Base-by-base conservation (phyloP, 306 rosid genomes). In the Medicago arabica region DNA sequence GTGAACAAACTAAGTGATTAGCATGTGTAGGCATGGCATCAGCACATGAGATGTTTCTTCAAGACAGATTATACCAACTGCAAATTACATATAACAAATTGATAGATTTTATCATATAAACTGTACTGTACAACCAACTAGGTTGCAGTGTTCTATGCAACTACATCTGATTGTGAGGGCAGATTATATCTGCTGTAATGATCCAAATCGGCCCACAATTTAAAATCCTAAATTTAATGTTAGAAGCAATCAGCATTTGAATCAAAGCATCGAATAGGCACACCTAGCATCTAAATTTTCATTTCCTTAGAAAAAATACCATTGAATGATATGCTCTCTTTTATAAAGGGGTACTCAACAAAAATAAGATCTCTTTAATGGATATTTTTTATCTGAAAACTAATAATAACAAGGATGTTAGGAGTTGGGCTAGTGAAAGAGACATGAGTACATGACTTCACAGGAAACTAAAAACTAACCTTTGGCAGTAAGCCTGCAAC, bases 401-500 rank as follows among this genome's bases (percentile, higher is more conserved):
- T 70, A 61, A 4, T 38, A 36, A 74, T 62, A 70, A 46, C 19
- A 59, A 21, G 50, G 51, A 74, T 17, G 49, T 53, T 54, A 28
- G 64, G 39, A 71, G 38, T 71, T 71, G 4, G 59, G 78, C 9
- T 18, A 49, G 36, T 59, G 49, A 64, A 57, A 78, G 16, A 71
- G 43, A 63, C 41, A 39, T 14, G 68, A 78, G 21, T 51, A 63
- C 41, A 39, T 14, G 68, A 78, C 28, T 51, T 67, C 69, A 41
- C 21, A 31, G 70, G 72, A 80, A 78, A 75, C 23, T 62, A 61
- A 15, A 80, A 58, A 80, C 87, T 79, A 53, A 94, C 98, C 97
- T 94, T 92, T 17, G 96, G 98, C 72, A 91, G 5, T 54, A 94
- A 83, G 80, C 88, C 88, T 55, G 84, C 85, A 79, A 78, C 74